These are phyloP conservation scores for Mediolabrus comicus DNA, from an alignment of 108 stramenopile species.

Conservation along the genomic window DNA sequence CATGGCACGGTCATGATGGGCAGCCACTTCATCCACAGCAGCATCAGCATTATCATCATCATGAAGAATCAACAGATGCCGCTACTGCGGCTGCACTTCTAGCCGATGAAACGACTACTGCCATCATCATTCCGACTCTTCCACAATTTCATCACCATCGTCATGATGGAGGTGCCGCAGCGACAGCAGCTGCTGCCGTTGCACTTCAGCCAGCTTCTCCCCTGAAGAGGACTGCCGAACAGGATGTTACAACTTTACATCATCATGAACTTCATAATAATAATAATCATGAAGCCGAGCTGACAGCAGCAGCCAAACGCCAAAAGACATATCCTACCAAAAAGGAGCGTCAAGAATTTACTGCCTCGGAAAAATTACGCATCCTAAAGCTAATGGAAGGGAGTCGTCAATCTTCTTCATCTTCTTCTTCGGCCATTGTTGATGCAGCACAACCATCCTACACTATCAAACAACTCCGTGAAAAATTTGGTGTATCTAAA, in stretches of 20 bases:
- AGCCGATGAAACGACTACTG: no score
- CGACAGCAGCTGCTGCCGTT: not conserved
- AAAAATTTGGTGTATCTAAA: conserved; percentile 31
- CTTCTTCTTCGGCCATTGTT: no score
- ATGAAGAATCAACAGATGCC: not conserved
- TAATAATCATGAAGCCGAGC: no score
- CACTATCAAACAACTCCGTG: conserved; percentile 14
- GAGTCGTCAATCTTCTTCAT: not conserved
- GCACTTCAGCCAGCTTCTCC: not conserved
- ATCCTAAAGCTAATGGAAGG: conserved; percentile 23
- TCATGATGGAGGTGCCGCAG: not conserved
- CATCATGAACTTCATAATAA: no score
- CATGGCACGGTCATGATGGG: no score
- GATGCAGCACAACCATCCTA: conserved; percentile 9
- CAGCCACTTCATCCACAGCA: no score
- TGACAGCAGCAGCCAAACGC: not conserved
- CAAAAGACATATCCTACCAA: not conserved
- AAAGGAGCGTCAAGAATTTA: conserved; percentile 31
- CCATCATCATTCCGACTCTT: not conserved
- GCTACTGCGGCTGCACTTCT: no score
- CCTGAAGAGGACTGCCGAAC: not conserved
- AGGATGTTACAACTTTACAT: not conserved
- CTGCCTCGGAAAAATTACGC: conserved; percentile 35
- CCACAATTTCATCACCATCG: not conserved
- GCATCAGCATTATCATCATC: not conserved